phyloP scores from a whole-genome alignment of 331 rosid species.

The Quercus phellos region DNA sequence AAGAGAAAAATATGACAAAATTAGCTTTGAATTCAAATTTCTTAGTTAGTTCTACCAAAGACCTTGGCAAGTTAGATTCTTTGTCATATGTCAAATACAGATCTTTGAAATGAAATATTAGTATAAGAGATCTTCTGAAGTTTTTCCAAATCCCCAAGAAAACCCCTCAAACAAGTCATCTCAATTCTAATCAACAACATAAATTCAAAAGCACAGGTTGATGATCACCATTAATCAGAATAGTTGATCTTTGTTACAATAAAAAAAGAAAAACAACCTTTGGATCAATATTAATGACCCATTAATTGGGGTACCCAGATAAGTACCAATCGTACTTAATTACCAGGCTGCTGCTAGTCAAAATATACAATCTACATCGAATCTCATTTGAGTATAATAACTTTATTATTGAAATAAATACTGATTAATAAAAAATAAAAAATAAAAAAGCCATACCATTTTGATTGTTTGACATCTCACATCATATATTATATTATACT shows the following conservation, averaged over 20 bases:
- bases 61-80: conserved; percentile 3
- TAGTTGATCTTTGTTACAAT: neutral
- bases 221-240: neutral
- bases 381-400: no score
- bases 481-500: neutral
- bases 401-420: conserved; percentile 3
- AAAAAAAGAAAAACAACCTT: neutral
- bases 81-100: conserved; percentile 15
- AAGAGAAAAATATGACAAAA: conserved; percentile 14
- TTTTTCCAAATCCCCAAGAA: neutral
- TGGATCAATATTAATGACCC: neutral
- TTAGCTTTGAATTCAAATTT: conserved; percentile 30
- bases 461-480: conserved; percentile 26
- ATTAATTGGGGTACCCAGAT: neutral
- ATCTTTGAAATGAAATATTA: conserved; percentile 7
- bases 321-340: no score
- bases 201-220: neutral
- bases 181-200: neutral
- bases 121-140: neutral
- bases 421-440: neutral
- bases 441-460: neutral
- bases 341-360: no score
- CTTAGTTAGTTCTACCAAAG: neutral
- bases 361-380: no score
- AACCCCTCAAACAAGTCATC: neutral